A percentile compares a stretch with the other conserved stretches of the same genome.
Conservation (phyloP, 2,329 filamentous ascomycete genomes). For the Aureobasidium sp. region DNA sequence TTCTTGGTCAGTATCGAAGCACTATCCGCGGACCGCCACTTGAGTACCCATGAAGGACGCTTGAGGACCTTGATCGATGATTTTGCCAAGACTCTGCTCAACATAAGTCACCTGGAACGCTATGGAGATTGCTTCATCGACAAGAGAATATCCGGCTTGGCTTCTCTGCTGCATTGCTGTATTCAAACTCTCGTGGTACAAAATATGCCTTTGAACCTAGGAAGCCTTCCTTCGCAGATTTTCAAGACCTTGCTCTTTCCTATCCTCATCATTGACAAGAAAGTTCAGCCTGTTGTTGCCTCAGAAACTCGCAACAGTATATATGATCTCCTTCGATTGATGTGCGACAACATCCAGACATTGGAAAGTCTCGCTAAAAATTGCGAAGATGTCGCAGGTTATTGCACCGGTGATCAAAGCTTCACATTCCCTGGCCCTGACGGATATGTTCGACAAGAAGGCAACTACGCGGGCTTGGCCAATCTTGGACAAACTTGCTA, state of each 20-base stretch:
- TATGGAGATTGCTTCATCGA: neutral
- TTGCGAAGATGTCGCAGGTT: conserved; percentile 13
- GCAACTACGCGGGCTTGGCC: conserved; percentile 79
- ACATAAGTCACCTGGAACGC: neutral
- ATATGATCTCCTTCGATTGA: conserved; percentile 29
- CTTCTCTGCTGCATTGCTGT: conserved; percentile 32
- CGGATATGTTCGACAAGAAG: conserved; percentile 58
- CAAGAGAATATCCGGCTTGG: conserved; percentile 24
- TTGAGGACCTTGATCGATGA: neutral
- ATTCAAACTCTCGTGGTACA: conserved; percentile 22
- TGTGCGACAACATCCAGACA: conserved; percentile 24
- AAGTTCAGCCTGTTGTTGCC: conserved; percentile 20
- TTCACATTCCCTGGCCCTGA: neutral
- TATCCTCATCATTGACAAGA: neutral
- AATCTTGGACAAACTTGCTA: conserved; percentile 97
- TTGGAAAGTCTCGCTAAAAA: conserved; percentile 16
- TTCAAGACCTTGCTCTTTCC: conserved; percentile 23
- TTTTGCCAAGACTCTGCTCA: neutral
- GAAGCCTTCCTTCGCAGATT: conserved; percentile 19
- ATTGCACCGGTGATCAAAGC: neutral
- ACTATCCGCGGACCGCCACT: neutral
- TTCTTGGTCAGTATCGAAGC: neutral
- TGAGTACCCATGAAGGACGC: neutral
- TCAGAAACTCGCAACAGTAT: conserved; percentile 29
- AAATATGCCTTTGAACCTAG: conserved; percentile 24